Evolutionary conservation across 495 filamentous ascomycete species (phyloP).

Genomic region (Hypoxylon trugodes): DNA sequence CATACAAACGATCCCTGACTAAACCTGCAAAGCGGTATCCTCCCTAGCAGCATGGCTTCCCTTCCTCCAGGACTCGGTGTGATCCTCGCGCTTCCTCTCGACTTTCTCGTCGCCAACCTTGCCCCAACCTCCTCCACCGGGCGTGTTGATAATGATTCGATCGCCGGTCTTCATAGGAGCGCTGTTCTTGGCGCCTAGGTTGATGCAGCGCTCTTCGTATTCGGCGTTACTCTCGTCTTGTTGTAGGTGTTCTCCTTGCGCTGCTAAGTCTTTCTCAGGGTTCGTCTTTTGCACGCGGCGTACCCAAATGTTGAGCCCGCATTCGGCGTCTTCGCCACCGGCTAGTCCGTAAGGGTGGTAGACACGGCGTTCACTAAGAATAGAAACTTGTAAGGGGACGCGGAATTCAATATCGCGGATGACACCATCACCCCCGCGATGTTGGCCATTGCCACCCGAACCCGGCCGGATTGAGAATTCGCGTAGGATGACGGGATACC

Average conservation of each 20-base stretch:
- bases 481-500: conserved; percentile 87
- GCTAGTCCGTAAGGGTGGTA: conserved; percentile 88
- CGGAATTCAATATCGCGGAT: conserved; percentile 95
- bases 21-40: conserved; percentile 60
- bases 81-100: conserved; percentile 55
- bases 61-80: conserved; percentile 66
- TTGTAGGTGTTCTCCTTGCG: conserved; percentile 40
- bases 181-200: conserved; percentile 93
- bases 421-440: conserved; percentile 89
- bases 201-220: conserved; percentile 74
- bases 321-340: conserved; percentile 82
- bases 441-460: conserved; percentile 76
- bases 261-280: conserved; percentile 52
- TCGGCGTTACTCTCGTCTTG: conserved; percentile 49
- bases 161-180: conserved; percentile 87
- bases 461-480: conserved; percentile 79
- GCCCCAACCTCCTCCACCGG: conserved; percentile 80
- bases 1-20: conserved; percentile 5
- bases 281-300: conserved; percentile 65
- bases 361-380: conserved; percentile 86
- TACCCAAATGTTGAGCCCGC: conserved; percentile 89
- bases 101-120: conserved; percentile 63
- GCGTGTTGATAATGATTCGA: conserved; percentile 76
- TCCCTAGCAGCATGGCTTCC: conserved; percentile 66
- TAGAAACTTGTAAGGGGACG: conserved; percentile 85